These are phyloP conservation scores for Echinochloa phyllopogon DNA, from an alignment of 176 grass and related monocot species.

Conservation along the genomic window DNA sequence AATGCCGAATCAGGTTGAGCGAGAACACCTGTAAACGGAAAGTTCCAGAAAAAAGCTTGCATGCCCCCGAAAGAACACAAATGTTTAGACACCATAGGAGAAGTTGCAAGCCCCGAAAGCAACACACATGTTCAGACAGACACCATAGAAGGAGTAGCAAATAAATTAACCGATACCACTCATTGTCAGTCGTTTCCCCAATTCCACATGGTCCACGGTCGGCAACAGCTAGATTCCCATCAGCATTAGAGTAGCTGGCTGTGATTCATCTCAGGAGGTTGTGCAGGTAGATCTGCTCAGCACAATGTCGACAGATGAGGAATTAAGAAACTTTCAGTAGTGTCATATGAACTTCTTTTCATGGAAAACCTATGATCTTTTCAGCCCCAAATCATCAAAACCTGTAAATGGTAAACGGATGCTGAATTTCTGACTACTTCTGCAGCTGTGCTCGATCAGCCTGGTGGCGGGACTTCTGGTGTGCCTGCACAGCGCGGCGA, in stretches of 20 bases:
- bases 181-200: not conserved
- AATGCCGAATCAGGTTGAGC: slow-evolving; percentile 15
- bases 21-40: slow-evolving; percentile 6
- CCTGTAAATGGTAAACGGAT: not conserved
- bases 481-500: slow-evolving; percentile 83
- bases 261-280: not conserved
- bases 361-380: not conserved
- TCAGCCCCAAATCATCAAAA: not conserved
- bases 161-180: not conserved
- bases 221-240: slow-evolving; percentile 18
- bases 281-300: slow-evolving; percentile 22
- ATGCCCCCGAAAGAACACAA: not conserved
- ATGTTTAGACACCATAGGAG: not conserved
- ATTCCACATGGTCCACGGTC: slow-evolving; percentile 10
- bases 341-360: not conserved
- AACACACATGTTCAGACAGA: too few species aligned
- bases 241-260: not conserved
- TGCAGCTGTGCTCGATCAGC: slow-evolving; percentile 62
- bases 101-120: too few species aligned
- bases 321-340: not conserved
- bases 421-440: too few species aligned
- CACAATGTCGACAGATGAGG: not conserved
- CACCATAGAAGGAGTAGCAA: not conserved
- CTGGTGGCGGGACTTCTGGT: slow-evolving; percentile 70
- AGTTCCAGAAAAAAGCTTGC: not conserved